Percentiles rank a stretch among this genome's conserved stretches.
These are phyloP conservation scores for Fusarium decemcellulare DNA, from an alignment of 2,329 filamentous ascomycete species.

Conservation along the genomic window DNA sequence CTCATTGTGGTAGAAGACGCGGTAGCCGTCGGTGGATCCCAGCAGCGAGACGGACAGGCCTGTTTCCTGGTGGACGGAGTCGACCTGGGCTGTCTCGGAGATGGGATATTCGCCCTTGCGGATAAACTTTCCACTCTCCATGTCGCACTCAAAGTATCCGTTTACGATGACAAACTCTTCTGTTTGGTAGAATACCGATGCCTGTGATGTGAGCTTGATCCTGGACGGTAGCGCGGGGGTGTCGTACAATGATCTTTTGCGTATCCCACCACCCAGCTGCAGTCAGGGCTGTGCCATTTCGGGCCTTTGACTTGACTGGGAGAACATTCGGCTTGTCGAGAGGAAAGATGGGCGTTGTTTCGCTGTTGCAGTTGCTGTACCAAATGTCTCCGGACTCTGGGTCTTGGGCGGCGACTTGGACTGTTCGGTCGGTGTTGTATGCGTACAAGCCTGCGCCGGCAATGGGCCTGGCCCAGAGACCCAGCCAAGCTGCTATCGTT, in stretches of 20 bases:
- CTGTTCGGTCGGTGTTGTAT: neutral
- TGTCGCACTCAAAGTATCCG: neutral
- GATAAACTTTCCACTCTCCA: neutral
- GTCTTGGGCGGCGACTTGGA: conserved; percentile 5
- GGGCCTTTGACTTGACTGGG: neutral
- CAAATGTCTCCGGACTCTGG: neutral
- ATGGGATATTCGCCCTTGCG: neutral
- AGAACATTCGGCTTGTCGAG: conserved; percentile 1
- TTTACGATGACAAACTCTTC: neutral
- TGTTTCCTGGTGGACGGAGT: neutral
- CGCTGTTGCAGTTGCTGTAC: conserved; percentile 9
- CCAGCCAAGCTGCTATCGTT: neutral
- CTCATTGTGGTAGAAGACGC: conserved; percentile 5
- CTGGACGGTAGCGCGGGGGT: neutral
- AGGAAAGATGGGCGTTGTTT: neutral
- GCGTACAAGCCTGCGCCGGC: neutral
- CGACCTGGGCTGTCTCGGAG: neutral
- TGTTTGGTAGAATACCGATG: conserved; percentile 1
- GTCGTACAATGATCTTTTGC: neutral
- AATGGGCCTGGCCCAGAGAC: neutral
- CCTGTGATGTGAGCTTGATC: neutral
- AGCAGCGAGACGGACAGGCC: neutral
- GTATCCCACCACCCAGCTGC: neutral
- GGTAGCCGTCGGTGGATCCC: neutral
- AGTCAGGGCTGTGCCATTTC: conserved; percentile 5